Evolutionary conservation across 169 alveolate species (phyloP).

Genomic region (Plasmodium relictum): DNA sequence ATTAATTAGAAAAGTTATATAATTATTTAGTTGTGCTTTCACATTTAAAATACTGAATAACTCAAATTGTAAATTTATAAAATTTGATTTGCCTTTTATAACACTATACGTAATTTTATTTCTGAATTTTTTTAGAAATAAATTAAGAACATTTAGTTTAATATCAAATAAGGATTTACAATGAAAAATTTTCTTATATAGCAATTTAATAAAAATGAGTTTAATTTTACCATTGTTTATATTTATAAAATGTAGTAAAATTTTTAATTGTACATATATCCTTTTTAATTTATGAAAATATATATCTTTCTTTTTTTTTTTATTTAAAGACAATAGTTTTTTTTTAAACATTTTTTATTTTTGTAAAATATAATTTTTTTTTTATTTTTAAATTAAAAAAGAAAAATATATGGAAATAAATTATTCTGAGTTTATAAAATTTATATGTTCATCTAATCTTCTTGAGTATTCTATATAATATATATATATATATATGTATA

Average conservation of each 20-base stretch:
- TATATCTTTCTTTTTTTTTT: too few relatives aligned
- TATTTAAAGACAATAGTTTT: background rate
- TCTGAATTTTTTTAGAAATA: slow-evolving; percentile 4
- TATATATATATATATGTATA: background rate
- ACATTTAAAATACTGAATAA: slow-evolving; percentile 8
- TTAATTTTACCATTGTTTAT: background rate
- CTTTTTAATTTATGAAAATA: background rate
- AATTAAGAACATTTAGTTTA: background rate
- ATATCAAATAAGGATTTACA: background rate
- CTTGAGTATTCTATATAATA: too few relatives aligned
- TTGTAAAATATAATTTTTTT: too few relatives aligned
- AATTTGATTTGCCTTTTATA: background rate
- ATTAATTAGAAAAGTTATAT: background rate
- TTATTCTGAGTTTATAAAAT: too few relatives aligned
- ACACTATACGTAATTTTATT: background rate
- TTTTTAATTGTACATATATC: slow-evolving; percentile 1
- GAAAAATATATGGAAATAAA: too few relatives aligned
- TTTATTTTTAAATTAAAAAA: too few relatives aligned
- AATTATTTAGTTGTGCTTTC: background rate
- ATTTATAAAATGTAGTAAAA: background rate
- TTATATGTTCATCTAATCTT: too few relatives aligned
- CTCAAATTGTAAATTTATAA: background rate
- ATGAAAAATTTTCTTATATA: background rate
- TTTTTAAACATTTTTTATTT: slow-evolving; percentile 5
- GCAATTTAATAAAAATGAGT: background rate